Conservation (phyloP, 1,284 basidiomycete genomes). For the Agroathelia rolfsii region DNA sequence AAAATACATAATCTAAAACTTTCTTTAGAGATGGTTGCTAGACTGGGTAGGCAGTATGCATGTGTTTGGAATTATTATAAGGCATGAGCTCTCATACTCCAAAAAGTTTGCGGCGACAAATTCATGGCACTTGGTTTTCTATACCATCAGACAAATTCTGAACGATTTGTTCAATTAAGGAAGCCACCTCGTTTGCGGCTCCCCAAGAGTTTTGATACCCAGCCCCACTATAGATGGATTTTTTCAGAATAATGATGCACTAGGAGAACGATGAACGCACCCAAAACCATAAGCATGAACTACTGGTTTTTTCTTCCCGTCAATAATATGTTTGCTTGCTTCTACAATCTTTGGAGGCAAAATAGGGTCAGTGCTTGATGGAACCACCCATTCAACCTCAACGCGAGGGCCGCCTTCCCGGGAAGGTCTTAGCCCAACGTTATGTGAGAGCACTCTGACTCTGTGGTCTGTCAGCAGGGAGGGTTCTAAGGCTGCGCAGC, state of each 20-base stretch:
- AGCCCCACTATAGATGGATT: slow-evolving; percentile 44
- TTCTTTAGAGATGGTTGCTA: too few species aligned
- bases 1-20: too few species aligned
- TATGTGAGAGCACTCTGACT: slow-evolving; percentile 43
- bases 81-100: too few species aligned
- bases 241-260: slow-evolving; percentile 10
- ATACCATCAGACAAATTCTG: not conserved
- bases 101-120: too few species aligned
- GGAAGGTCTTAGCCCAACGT: slow-evolving; percentile 64
- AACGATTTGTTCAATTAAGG: slow-evolving; percentile 16
- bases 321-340: slow-evolving; percentile 27
- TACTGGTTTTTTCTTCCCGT: slow-evolving; percentile 31
- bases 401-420: slow-evolving; percentile 61
- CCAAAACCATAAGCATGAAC: slow-evolving; percentile 66
- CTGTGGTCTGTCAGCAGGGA: slow-evolving; percentile 22
- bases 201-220: slow-evolving; percentile 73
- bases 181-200: slow-evolving; percentile 39
- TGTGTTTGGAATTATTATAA: too few species aligned
- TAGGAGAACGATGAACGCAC: slow-evolving; percentile 13
- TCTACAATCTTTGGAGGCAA: slow-evolving; percentile 19
- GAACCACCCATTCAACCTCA: slow-evolving; percentile 47
- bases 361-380: slow-evolving; percentile 27
- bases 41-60: too few species aligned
- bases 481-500: slow-evolving; percentile 29
- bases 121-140: too few species aligned